phyloP scores from a whole-genome alignment of 2,329 filamentous ascomycete species.

The Ascocoryne sarcoides region DNA sequence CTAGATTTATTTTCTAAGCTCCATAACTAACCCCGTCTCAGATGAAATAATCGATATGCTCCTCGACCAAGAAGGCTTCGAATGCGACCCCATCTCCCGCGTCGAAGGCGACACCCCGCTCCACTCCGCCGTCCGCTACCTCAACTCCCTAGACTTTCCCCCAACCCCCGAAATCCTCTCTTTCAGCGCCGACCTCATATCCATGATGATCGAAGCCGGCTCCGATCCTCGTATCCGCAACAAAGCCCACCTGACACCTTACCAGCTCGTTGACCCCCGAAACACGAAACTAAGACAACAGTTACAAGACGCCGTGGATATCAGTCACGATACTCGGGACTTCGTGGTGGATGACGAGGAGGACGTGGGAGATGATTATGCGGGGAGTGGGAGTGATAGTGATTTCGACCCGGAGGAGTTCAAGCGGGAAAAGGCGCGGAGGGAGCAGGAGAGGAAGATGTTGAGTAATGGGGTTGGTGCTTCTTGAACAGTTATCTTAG shows the following conservation, averaged over 20 bases:
- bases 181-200: conserved; percentile 57
- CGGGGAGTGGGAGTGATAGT: conserved; percentile 54
- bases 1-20: neutral
- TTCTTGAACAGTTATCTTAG: conserved; percentile 1
- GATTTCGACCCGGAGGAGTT: conserved; percentile 44
- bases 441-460: conserved; percentile 32
- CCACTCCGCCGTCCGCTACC: conserved; percentile 69
- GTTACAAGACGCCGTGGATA: conserved; percentile 64
- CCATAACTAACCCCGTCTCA: conserved; percentile 24
- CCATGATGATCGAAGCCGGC: conserved; percentile 78
- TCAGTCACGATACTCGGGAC: conserved; percentile 48
- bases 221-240: conserved; percentile 56
- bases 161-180: conserved; percentile 46
- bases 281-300: conserved; percentile 54
- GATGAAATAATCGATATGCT: conserved; percentile 76
- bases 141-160: conserved; percentile 48
- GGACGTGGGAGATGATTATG: conserved; percentile 38
- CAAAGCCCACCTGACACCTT: conserved; percentile 62
- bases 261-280: conserved; percentile 64
- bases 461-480: conserved; percentile 13
- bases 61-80: conserved; percentile 74
- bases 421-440: conserved; percentile 48
- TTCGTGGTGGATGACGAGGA: conserved; percentile 18
- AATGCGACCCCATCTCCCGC: conserved; percentile 70
- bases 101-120: conserved; percentile 69